Conservation (phyloP, 2,329 filamentous ascomycete species). For the Pyrenophora seminiperda region DNA sequence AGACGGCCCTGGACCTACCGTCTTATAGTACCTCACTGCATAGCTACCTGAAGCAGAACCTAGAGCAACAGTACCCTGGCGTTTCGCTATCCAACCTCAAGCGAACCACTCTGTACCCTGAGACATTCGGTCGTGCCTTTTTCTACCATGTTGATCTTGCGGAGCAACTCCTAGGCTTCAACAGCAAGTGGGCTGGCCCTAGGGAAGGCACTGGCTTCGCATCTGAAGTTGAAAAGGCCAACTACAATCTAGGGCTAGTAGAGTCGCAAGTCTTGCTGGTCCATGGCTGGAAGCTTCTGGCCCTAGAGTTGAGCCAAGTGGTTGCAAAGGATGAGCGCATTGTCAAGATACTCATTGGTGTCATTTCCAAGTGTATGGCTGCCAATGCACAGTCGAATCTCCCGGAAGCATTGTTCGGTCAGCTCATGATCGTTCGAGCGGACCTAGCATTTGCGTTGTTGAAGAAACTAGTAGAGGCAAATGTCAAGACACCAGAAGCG, state of each 20-base stretch:
- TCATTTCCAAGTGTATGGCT: slow-evolving; percentile 76
- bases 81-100: slow-evolving; percentile 80
- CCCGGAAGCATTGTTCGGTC: slow-evolving; percentile 80
- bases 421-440: slow-evolving; percentile 75
- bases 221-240: slow-evolving; percentile 82
- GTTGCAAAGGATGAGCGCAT: slow-evolving; percentile 61
- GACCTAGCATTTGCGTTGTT: slow-evolving; percentile 82
- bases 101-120: slow-evolving; percentile 68
- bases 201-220: slow-evolving; percentile 70
- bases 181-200: slow-evolving; percentile 72
- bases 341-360: slow-evolving; percentile 72
- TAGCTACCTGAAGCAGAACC: slow-evolving; percentile 81
- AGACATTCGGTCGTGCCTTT: slow-evolving; percentile 74
- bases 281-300: slow-evolving; percentile 85
- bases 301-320: slow-evolving; percentile 78
- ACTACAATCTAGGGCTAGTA: slow-evolving; percentile 87
- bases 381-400: slow-evolving; percentile 75
- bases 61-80: slow-evolving; percentile 75
- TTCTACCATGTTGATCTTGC: slow-evolving; percentile 84
- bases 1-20: slow-evolving; percentile 77
- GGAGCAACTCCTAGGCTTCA: slow-evolving; percentile 74
- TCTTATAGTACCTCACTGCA: slow-evolving; percentile 89
- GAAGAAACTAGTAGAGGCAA: slow-evolving; percentile 72
- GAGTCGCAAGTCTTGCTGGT: slow-evolving; percentile 89
- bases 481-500: slow-evolving; percentile 57